phyloP scores from a whole-genome alignment of 257 asterid genomes.

The Penstemon davidsonii region DNA sequence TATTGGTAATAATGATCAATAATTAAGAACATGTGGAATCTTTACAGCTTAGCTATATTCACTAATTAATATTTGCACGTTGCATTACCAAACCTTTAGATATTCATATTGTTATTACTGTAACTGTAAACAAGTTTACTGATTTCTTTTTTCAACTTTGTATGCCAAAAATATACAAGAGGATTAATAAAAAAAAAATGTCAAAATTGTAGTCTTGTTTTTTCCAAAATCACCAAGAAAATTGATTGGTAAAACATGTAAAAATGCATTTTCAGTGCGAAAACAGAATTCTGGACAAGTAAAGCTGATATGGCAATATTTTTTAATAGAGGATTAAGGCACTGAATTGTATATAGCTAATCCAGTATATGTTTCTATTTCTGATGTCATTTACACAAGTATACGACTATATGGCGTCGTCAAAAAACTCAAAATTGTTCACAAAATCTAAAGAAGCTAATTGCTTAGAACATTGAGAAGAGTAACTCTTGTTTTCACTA shows the following conservation, averaged over 20 bases:
- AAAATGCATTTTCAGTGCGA: background rate
- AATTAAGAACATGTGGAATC: conserved; percentile 5
- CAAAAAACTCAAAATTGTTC: background rate
- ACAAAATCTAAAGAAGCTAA: too few species aligned
- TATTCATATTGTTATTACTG: too few species aligned
- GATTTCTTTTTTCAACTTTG: too few species aligned
- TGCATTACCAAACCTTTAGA: too few species aligned
- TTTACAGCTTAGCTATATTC: background rate
- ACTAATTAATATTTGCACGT: background rate
- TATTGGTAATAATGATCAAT: background rate
- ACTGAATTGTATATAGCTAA: background rate
- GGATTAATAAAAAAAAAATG: too few species aligned
- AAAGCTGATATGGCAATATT: background rate
- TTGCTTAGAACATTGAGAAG: conserved; percentile 33
- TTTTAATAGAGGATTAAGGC: background rate
- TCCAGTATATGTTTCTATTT: background rate
- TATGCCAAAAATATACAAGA: too few species aligned
- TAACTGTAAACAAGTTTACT: too few species aligned
- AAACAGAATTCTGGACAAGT: background rate
- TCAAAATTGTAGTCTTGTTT: too few species aligned
- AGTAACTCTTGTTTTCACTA: conserved; percentile 27
- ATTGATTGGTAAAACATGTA: background rate
- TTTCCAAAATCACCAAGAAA: background rate
- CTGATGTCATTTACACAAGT: background rate
- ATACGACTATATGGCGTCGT: background rate